These are phyloP conservation scores for Sinapis alba DNA, from an alignment of 441 rosid genomes.

Conservation along the genomic window DNA sequence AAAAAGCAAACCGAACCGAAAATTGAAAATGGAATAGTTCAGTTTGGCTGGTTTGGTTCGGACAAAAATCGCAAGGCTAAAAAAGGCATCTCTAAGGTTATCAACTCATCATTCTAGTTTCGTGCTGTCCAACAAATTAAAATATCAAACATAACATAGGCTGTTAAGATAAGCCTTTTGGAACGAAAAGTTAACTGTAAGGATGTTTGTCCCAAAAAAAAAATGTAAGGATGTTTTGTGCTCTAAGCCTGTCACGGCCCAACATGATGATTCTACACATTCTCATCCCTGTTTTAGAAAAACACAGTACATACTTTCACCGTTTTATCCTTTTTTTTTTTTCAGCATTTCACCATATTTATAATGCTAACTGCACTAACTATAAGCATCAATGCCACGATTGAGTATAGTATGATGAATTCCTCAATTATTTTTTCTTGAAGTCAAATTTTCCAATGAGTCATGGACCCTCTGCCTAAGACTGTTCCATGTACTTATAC, in stretches of 20 bases:
- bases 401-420: neutral
- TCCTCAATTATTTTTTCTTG: neutral
- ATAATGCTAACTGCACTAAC: neutral
- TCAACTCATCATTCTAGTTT: too few species aligned
- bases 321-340: neutral
- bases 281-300: neutral
- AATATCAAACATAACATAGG: too few species aligned
- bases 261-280: neutral
- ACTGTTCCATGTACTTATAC: neutral
- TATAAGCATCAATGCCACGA: neutral
- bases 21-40: too few species aligned
- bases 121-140: neutral
- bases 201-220: too few species aligned
- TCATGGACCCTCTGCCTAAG: neutral
- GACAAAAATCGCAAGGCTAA: too few species aligned
- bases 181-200: neutral
- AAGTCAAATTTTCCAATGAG: slow-evolving; percentile 24
- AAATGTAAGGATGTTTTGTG: neutral
- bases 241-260: neutral
- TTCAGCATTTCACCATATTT: neutral
- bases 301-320: neutral
- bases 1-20: too few species aligned
- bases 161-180: neutral
- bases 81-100: too few species aligned
- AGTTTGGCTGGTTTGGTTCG: too few species aligned